Evolutionary conservation across 2,329 filamentous ascomycete species (phyloP), one percentile per base, ranked within the genome.

Genomic region (Aspergillus tubingensis): DNA sequence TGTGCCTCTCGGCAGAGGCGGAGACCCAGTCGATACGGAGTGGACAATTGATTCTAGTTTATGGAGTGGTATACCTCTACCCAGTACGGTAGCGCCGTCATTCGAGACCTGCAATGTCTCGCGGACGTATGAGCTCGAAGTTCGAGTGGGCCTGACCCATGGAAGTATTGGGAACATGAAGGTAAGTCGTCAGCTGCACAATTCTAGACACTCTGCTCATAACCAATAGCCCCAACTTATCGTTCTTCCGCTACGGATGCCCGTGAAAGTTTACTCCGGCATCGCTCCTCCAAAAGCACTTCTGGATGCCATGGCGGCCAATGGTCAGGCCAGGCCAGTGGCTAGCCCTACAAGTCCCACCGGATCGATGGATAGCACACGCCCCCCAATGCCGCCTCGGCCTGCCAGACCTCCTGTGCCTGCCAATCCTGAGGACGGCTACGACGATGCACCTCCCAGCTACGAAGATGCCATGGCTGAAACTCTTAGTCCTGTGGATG

Each of bases 391-490:
- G 67, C 72, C 79, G 62, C 69, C 79, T 67, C 68, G 79, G 68
- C 69, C 76, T 38, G 62, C 67, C n/a, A 65, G 56, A 36, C 63
- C 65, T 32, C 66, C 70, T 3, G 66, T 68, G 7, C 62, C 72
- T 17, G 60, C 63, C 30, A 67, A 67, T 58, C 61, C 66, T 44
- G 63, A 67, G 41, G 66, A 70, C 21, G 63, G 30, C 27, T 73
- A 72, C 65, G 88, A 91, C 32, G 92, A 95, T 58, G 91, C 92
- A n/a, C 93, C 94, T 17, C 93, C 93, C 7, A 96, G 91, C 70
- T 98, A 98, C 72, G 92, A 96, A 76, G 93, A 97, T 76, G 92
- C 92, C 11, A 88, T 97, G 77, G 92, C 92, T 6, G 88, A 91
- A 65, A 86, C 88, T 60, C 77, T 95, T 63, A 88, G 86, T 38